Base-by-base conservation (phyloP, 2,329 filamentous ascomycete species). In the Trichoderma atroviride region DNA sequence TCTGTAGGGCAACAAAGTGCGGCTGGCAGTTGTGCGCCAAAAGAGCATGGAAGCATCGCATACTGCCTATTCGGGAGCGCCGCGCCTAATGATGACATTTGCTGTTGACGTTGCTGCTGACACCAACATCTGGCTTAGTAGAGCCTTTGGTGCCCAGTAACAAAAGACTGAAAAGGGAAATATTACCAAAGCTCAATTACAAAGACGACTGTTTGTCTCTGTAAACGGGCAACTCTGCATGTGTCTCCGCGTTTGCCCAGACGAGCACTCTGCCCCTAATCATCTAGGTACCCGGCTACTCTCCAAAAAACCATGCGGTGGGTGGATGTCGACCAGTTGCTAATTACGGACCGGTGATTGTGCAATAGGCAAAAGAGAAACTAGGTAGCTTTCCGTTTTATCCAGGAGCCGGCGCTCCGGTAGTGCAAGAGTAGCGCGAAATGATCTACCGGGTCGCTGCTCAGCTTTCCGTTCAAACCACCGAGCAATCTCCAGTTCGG, bases 391-490 rank as follows among this genome's bases (percentile, higher is more conserved):
- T 64, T 64, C 61, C 60, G 33, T 52, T 37, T 16, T 50, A 35
- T 50, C 31, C 61, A 64, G 27, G 5, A 64, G 61, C 61, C 61
- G 61, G 61, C 29, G 24, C 22, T 56, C 61, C 50, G 61, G 61
- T 55, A 64, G 33, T 64, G 61, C 14, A 24, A 37, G 29, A 55
- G 61, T 55, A 64, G 47, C 55, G 61, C 22, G 22, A 37, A 40
- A 55, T 40, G 50, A 64, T 64, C 61, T 40, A 29, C 61, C 61
- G 40, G 61, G 33, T 53, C 47, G 61, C 19, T 55, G 33, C 50
- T 64, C 61, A 52, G 50, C 61, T 64, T 56, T 64, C 31, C 31
- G 31, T 27, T 53, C 47, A 37, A 52, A 33, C 9, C 31, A 33
- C n/a, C 27, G 29, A 31, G 19, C 47, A 37, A 43, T 24, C 29